Evolutionary conservation across 768 basidiomycete species (phyloP).

Genomic region (Cystofilobasidium capitatum): DNA sequence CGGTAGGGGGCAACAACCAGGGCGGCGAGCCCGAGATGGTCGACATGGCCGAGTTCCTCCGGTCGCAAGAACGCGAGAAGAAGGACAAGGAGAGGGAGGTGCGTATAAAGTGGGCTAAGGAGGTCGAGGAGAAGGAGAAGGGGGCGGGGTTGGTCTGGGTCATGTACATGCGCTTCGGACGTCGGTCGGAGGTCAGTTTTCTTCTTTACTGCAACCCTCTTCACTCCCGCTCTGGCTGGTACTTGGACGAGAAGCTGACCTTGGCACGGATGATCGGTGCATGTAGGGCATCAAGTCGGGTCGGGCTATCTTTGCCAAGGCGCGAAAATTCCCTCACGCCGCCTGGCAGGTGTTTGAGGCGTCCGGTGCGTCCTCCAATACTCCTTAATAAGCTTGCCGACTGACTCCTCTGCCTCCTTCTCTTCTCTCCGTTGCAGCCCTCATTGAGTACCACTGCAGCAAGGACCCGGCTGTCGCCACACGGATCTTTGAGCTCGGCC

Average conservation of each 20-base stretch:
- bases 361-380: conserved; percentile 51
- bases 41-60: conserved; percentile 42
- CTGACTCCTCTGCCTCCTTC: neutral
- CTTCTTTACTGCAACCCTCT: too few relatives aligned
- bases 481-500: conserved; percentile 85
- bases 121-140: conserved; percentile 50
- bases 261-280: too few relatives aligned
- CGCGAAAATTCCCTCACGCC: conserved; percentile 50
- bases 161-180: conserved; percentile 86
- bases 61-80: conserved; percentile 34
- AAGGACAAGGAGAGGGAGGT: conserved; percentile 36
- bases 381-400: neutral
- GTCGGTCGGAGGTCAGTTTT: conserved; percentile 72
- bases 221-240: neutral
- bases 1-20: conserved; percentile 21
- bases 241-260: neutral
- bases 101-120: conserved; percentile 33
- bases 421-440: conserved; percentile 45
- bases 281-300: conserved; percentile 61
- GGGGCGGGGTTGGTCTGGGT: conserved; percentile 63
- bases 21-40: conserved; percentile 27
- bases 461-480: conserved; percentile 69
- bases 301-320: conserved; percentile 66
- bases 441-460: conserved; percentile 89
- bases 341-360: conserved; percentile 92